phyloP scores from a whole-genome alignment of 2,329 filamentous ascomycete genomes.

The Trichophyton mentagrophytes region DNA sequence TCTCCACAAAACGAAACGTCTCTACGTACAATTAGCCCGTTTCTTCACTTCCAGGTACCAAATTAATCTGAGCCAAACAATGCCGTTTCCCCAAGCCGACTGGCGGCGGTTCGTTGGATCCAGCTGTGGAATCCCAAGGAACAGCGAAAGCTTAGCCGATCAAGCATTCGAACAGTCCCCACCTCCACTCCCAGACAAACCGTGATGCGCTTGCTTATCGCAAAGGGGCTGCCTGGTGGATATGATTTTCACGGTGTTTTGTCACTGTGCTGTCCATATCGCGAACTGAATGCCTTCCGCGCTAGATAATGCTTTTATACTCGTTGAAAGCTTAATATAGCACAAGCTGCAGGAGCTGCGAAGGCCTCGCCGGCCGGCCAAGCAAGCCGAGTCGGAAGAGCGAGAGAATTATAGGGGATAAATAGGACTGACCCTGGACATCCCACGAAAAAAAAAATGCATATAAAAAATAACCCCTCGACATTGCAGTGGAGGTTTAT shows the following conservation, averaged over 20 bases:
- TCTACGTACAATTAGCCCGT: background rate
- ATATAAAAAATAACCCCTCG: background rate
- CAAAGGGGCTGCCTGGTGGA: background rate
- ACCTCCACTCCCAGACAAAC: background rate
- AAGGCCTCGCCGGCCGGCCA: background rate
- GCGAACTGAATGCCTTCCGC: background rate
- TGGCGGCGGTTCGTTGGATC: background rate
- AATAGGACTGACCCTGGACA: background rate
- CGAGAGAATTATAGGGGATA: background rate
- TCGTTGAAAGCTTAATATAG: background rate
- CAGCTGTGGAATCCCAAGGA: background rate
- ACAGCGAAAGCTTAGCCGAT: conserved; percentile 2
- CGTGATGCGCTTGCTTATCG: background rate
- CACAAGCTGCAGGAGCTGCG: background rate
- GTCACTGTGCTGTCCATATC: background rate
- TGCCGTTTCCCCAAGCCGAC: background rate
- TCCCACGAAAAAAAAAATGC: background rate
- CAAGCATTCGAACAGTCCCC: background rate
- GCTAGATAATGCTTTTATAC: background rate
- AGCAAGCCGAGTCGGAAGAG: conserved; percentile 2
- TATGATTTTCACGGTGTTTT: background rate
- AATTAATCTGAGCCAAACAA: background rate
- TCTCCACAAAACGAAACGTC: background rate
- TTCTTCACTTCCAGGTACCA: background rate
- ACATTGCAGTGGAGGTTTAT: background rate